Base-by-base conservation (phyloP, 2,329 filamentous ascomycete genomes). In the Fusarium nurragi region DNA sequence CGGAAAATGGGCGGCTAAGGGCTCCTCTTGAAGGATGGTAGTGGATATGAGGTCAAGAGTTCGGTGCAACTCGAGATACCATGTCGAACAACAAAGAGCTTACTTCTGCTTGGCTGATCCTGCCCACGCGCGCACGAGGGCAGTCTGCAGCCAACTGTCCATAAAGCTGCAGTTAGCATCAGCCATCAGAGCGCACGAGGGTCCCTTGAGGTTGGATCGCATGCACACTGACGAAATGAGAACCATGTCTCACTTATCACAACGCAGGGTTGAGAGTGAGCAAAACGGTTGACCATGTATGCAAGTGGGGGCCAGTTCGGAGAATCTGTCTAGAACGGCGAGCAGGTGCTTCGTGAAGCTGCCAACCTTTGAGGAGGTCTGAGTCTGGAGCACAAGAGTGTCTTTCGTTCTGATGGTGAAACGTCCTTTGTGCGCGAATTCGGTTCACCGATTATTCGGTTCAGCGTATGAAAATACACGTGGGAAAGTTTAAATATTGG, bases 381-480 rank as follows among this genome's bases (percentile, higher is more conserved):
- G 13, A 36, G 16, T n/a, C 45, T 46, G 22, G 36, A 14, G 9
- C 6, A 28, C 11, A 52, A 18, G 23, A 8, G 14, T 12, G 14
- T 25, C 9, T n/a, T 32, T 18, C 22, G 21, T n/a, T 4, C n/a
- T 23, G 25, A 32, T 45, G 21, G 19, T 7, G 11, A 39, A 46
- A 47, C 23, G 5, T 19, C 8, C 21, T 45, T 56, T 50, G 38
- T 64, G 49, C 54, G 64, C 45, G 39, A 54, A 64, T 56, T 53
- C 38, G 36, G 40, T 47, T 52, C 54, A 67, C 64, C 64, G 64
- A 56, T 43, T 37, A 30, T 58, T 50, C 26, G 26, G 28, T 32
- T 18, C 44, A 52, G 32, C 19, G 26, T 26, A 47, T 45, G 22
- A 59, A 44, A 38, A 38, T 54, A 54, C 38, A 16, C 32, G 54